phyloP scores from a whole-genome alignment of 2,329 filamentous ascomycete genomes.

The Acarospora socialis region DNA sequence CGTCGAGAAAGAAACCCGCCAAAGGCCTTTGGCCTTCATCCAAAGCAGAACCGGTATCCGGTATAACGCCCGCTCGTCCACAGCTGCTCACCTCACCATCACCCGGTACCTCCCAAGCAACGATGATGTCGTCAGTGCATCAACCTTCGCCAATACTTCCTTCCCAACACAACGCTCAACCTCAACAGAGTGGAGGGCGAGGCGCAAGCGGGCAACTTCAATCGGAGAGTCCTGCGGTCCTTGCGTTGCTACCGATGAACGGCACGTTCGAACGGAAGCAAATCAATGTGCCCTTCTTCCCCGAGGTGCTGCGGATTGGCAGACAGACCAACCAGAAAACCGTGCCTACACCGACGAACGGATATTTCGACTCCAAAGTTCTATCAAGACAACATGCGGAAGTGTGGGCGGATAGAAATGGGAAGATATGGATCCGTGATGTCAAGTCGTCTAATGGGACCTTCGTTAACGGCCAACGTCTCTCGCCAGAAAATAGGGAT shows the following conservation, averaged over 20 bases:
- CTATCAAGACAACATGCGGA: slow-evolving; percentile 92
- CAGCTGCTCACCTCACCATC: slow-evolving; percentile 46
- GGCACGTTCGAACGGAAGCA: slow-evolving; percentile 95
- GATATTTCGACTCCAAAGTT: slow-evolving; percentile 97
- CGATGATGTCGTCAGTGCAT: slow-evolving; percentile 49
- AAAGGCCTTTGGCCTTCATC: slow-evolving; percentile 48
- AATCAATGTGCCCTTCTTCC: slow-evolving; percentile 80
- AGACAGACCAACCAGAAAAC: slow-evolving; percentile 97
- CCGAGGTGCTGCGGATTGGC: slow-evolving; percentile 89
- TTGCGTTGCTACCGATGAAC: slow-evolving; percentile 81
- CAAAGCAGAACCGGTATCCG: slow-evolving; percentile 51
- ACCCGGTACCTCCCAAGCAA: slow-evolving; percentile 44
- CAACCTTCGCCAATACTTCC: slow-evolving; percentile 48
- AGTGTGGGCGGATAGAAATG: slow-evolving; percentile 72
- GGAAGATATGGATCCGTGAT: slow-evolving; percentile 91
- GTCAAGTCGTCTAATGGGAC: slow-evolving; percentile 98
- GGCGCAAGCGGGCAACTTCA: slow-evolving; percentile 29
- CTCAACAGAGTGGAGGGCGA: slow-evolving; percentile 44
- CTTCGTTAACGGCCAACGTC: slow-evolving; percentile 81
- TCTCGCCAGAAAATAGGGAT: slow-evolving; percentile 90
- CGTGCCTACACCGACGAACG: slow-evolving; percentile 76
- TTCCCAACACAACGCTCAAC: slow-evolving; percentile 51
- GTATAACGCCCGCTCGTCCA: slow-evolving; percentile 45
- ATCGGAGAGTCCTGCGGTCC: slow-evolving; percentile 54
- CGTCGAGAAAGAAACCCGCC: slow-evolving; percentile 31